Percentiles rank a stretch among this genome's conserved stretches.
These are phyloP conservation scores for Entomortierella beljakovae DNA, from an alignment of 192 early-diverging fungal species.

Conservation along the genomic window DNA sequence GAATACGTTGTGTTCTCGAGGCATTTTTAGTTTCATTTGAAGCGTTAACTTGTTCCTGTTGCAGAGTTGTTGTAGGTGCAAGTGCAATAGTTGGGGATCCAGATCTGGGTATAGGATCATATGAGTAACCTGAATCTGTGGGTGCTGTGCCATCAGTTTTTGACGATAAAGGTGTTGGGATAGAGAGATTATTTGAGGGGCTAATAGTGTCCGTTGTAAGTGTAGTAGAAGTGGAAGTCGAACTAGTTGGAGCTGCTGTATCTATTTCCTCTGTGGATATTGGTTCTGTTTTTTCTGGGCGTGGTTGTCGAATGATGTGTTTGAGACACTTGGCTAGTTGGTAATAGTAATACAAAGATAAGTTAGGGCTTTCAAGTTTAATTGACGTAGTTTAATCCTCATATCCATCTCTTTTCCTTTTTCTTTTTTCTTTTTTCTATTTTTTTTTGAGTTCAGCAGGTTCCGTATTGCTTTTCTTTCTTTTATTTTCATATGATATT, in stretches of 20 bases:
- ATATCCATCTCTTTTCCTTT: too few species aligned
- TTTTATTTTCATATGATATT: too few species aligned
- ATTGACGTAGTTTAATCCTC: too few species aligned
- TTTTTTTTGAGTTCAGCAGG: too few species aligned
- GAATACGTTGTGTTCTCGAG: constrained; percentile 27
- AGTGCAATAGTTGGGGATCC: constrained; percentile 28
- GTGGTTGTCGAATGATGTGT: constrained; percentile 52
- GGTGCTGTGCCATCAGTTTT: not conserved
- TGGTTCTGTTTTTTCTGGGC: constrained; percentile 31
- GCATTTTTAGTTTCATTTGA: constrained; percentile 28
- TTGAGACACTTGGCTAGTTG: constrained; percentile 56
- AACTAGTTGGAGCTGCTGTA: not conserved
- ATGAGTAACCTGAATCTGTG: not conserved
- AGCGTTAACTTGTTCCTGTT: constrained; percentile 37
- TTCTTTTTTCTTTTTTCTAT: too few species aligned
- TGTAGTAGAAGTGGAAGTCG: not conserved
- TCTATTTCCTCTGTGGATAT: not conserved
- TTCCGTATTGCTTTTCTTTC: too few species aligned
- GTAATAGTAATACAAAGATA: too few species aligned
- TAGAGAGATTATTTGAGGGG: not conserved
- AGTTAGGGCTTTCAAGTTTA: too few species aligned
- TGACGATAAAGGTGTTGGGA: not conserved
- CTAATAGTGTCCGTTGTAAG: not conserved
- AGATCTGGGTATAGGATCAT: constrained; percentile 11
- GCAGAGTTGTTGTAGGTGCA: constrained; percentile 36